Conservation (phyloP, 2,329 filamentous ascomycete species). For the Incumbomyces delicatus region DNA sequence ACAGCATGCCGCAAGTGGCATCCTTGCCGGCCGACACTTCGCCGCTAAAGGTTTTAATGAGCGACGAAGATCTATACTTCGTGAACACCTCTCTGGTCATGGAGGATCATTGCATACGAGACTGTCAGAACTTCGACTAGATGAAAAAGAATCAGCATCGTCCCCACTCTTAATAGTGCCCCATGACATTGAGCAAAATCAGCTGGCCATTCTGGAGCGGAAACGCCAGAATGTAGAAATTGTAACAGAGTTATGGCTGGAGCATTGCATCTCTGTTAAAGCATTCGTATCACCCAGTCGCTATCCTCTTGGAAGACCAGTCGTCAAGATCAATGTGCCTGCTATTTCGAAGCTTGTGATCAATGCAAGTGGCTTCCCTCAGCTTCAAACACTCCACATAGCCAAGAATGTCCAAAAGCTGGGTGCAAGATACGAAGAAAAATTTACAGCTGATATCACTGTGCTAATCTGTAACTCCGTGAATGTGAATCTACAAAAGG, state of each 20-base stretch:
- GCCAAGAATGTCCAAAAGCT: slow-evolving; percentile 66
- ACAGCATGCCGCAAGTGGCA: not conserved
- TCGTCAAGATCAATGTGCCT: slow-evolving; percentile 58
- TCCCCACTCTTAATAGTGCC: slow-evolving; percentile 33
- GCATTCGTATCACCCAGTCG: slow-evolving; percentile 57
- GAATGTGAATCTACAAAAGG: slow-evolving; percentile 43
- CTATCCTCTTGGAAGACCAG: slow-evolving; percentile 67
- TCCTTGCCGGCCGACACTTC: slow-evolving; percentile 4
- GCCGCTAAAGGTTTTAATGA: slow-evolving; percentile 11
- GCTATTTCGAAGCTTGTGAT: slow-evolving; percentile 62
- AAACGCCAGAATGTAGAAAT: slow-evolving; percentile 19
- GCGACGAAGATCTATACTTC: slow-evolving; percentile 28
- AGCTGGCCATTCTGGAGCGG: slow-evolving; percentile 27
- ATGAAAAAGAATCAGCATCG: not conserved
- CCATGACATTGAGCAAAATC: slow-evolving; percentile 29
- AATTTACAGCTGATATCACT: slow-evolving; percentile 60
- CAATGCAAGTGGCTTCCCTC: slow-evolving; percentile 71
- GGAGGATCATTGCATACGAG: slow-evolving; percentile 31
- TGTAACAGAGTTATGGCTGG: slow-evolving; percentile 89
- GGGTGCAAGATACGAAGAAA: slow-evolving; percentile 71
- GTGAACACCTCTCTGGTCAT: slow-evolving; percentile 31
- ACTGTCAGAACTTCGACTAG: slow-evolving; percentile 26
- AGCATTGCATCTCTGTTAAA: slow-evolving; percentile 74
- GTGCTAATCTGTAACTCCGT: slow-evolving; percentile 63
- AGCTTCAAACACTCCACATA: slow-evolving; percentile 77